Evolutionary conservation across 371 early-diverging fungal species (phyloP).

Genomic region (Chytridium lagenaria): DNA sequence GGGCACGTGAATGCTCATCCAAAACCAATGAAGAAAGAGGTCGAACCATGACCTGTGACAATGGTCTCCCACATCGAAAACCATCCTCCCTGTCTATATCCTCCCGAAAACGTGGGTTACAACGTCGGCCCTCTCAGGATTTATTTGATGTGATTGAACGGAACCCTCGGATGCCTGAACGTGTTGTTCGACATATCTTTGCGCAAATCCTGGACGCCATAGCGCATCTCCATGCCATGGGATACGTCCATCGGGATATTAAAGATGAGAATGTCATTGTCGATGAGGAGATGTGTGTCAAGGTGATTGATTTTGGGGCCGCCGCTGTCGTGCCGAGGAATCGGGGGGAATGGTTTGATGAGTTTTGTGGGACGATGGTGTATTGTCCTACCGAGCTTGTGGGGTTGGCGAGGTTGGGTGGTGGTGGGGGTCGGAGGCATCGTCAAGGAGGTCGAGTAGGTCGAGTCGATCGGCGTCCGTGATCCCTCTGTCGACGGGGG

Average conservation of each 20-base stretch:
- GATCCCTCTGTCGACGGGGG: neutral
- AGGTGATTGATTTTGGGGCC: conserved; percentile 84
- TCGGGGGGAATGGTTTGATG: conserved; percentile 50
- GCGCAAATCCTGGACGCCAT: conserved; percentile 73
- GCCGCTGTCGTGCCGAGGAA: conserved; percentile 35
- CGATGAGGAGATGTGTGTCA: conserved; percentile 57
- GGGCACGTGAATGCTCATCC: conserved; percentile 3
- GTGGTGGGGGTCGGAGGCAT: neutral
- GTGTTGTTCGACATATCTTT: conserved; percentile 61
- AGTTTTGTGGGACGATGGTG: conserved; percentile 64
- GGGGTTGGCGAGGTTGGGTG: neutral
- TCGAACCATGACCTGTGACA: neutral
- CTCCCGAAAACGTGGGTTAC: conserved; percentile 66
- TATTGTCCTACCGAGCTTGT: conserved; percentile 75
- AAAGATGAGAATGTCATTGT: conserved; percentile 75
- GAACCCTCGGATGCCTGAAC: conserved; percentile 60
- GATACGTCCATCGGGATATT: conserved; percentile 71
- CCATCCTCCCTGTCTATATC: neutral
- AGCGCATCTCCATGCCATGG: conserved; percentile 59
- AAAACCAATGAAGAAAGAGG: conserved; percentile 47
- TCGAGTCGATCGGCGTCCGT: neutral
- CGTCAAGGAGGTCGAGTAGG: neutral
- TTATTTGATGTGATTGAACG: conserved; percentile 81
- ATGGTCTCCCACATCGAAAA: neutral
- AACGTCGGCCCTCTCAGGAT: conserved; percentile 69